Percentiles rank a stretch among this genome's conserved stretches.
These are phyloP conservation scores for Agastache rugosa DNA, from an alignment of 257 asterid genomes.

Conservation along the genomic window DNA sequence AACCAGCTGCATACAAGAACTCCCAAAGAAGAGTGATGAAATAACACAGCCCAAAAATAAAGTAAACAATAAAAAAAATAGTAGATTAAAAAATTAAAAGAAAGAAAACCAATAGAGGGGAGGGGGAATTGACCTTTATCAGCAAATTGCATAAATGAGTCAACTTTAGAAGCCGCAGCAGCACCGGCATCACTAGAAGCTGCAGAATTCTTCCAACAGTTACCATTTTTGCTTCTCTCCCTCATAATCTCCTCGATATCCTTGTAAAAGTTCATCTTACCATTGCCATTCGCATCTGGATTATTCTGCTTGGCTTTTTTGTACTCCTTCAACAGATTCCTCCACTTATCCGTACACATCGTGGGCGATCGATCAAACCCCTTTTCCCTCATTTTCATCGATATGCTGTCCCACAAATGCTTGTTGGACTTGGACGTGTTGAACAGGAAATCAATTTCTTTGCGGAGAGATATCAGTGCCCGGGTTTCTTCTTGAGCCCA, in stretches of 20 bases:
- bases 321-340: slow-evolving; percentile 85
- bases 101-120: too few relatives aligned
- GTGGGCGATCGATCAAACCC: slow-evolving; percentile 93
- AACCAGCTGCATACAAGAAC: background rate
- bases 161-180: slow-evolving; percentile 57
- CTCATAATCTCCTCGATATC: slow-evolving; percentile 79
- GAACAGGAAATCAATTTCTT: slow-evolving; percentile 73
- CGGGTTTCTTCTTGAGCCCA: slow-evolving; percentile 94
- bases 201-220: slow-evolving; percentile 52
- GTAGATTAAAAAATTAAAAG: background rate
- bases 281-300: slow-evolving; percentile 53
- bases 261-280: slow-evolving; percentile 68
- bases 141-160: slow-evolving; percentile 81
- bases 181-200: slow-evolving; percentile 34
- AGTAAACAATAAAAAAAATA: background rate
- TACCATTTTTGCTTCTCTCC: slow-evolving; percentile 61
- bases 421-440: slow-evolving; percentile 86
- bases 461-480: slow-evolving; percentile 65
- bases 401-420: slow-evolving; percentile 87
- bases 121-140: slow-evolving; percentile 84
- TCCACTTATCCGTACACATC: slow-evolving; percentile 97
- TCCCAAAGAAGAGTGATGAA: background rate
- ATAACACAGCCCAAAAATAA: background rate
- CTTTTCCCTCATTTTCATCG: slow-evolving; percentile 83
- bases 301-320: slow-evolving; percentile 73